These are phyloP conservation scores for Aureoboletus auriporus DNA, from an alignment of 768 basidiomycete species.

Conservation along the genomic window DNA sequence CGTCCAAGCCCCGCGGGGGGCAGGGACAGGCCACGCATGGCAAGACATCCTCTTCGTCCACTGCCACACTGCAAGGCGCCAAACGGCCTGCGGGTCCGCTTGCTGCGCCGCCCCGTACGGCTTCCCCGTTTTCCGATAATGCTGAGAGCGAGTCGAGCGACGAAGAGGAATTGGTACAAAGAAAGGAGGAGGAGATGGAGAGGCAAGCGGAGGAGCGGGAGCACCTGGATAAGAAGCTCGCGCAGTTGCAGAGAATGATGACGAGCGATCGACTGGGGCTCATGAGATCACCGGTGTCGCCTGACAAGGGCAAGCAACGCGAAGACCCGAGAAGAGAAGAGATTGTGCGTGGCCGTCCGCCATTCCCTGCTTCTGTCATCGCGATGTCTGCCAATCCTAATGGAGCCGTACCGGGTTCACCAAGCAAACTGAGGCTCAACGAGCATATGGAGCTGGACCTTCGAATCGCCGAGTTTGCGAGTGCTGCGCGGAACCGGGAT, in stretches of 20 bases:
- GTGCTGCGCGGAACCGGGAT: constrained; percentile 41
- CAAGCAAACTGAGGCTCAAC: constrained; percentile 25
- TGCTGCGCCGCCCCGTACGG: constrained; percentile 34
- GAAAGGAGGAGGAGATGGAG: constrained; percentile 68
- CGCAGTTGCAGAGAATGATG: constrained; percentile 67
- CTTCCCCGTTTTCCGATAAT: constrained; percentile 51
- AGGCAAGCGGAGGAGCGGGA: constrained; percentile 65
- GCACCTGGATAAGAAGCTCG: constrained; percentile 60
- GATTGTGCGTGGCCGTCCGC: constrained; percentile 42
- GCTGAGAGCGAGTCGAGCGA: constrained; percentile 54
- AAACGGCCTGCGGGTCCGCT: constrained; percentile 23
- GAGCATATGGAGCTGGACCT: constrained; percentile 27
- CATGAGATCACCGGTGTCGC: constrained; percentile 38
- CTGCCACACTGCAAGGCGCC: constrained; percentile 59
- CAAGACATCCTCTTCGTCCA: constrained; percentile 66
- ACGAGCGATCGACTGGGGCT: constrained; percentile 72
- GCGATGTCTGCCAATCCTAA: constrained; percentile 1
- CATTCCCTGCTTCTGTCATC: constrained; percentile 15
- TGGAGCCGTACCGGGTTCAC: constrained; percentile 20
- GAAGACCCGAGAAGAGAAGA: constrained; percentile 18
- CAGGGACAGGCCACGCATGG: constrained; percentile 15
- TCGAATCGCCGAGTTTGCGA: constrained; percentile 33
- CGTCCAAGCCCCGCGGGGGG: constrained; percentile 29
- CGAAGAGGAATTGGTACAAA: constrained; percentile 50
- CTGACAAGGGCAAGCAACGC: constrained; percentile 35